phyloP scores from a whole-genome alignment of 2,329 filamentous ascomycete genomes.

The Gyromitra esculenta region DNA sequence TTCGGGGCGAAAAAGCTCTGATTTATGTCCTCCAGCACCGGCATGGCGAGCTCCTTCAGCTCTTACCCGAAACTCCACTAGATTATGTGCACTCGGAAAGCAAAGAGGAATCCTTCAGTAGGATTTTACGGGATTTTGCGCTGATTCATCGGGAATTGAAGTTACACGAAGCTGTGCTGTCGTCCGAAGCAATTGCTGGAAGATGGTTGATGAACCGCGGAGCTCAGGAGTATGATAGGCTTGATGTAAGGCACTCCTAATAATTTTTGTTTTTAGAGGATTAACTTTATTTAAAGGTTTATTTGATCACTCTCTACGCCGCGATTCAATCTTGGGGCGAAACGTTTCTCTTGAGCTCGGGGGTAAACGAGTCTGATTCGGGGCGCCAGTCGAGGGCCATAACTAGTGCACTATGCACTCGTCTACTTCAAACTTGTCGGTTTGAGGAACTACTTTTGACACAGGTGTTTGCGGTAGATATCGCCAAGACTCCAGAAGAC shows the following conservation, averaged over 20 bases:
- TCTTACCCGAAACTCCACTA: neutral
- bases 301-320: neutral
- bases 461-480: neutral
- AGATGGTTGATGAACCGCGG: neutral
- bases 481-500: no score
- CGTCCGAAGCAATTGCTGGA: neutral
- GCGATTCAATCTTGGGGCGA: neutral
- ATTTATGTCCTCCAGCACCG: slow-evolving; percentile 12
- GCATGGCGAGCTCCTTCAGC: neutral
- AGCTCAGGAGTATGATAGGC: slow-evolving; percentile 4
- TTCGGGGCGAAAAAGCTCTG: neutral
- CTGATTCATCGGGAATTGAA: neutral
- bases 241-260: neutral
- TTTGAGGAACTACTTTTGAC: slow-evolving; percentile 12
- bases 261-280: no score
- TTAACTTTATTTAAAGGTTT: slow-evolving; percentile 6
- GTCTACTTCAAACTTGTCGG: neutral
- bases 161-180: neutral
- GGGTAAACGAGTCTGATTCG: neutral
- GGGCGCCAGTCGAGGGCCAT: neutral
- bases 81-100: slow-evolving; percentile 4
- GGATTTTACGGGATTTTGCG: slow-evolving; percentile 4
- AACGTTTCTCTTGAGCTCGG: neutral
- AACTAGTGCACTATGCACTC: neutral
- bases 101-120: slow-evolving; percentile 9